Conservation (phyloP, 495 filamentous ascomycete genomes). For the Penicilliopsis zonata region DNA sequence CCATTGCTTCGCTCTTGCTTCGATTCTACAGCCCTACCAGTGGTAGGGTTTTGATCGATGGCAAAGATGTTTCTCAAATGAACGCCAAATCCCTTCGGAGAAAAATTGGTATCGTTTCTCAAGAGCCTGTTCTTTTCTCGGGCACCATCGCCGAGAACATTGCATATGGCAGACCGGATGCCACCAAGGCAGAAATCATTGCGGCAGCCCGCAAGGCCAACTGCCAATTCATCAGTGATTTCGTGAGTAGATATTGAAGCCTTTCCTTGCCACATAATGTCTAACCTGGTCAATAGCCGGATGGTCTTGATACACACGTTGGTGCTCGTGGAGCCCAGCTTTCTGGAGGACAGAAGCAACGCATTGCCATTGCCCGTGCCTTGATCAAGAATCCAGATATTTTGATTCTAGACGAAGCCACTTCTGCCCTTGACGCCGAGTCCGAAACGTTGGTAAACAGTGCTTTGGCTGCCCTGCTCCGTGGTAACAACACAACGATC, state of each 20-base stretch:
- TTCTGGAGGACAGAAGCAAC: constrained; percentile 93
- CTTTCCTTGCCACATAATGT: neutral
- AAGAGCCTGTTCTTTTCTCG: constrained; percentile 93
- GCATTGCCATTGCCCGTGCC: constrained; percentile 91
- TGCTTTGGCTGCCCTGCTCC: constrained; percentile 67
- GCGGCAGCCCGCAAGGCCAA: constrained; percentile 88
- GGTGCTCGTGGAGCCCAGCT: constrained; percentile 88
- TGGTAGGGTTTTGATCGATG: constrained; percentile 75
- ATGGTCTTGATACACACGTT: constrained; percentile 88
- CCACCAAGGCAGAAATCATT: constrained; percentile 69
- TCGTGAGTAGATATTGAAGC: constrained; percentile 36
- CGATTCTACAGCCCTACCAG: constrained; percentile 78
- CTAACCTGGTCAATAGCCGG: constrained; percentile 40
- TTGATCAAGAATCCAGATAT: constrained; percentile 95
- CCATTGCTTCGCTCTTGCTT: constrained; percentile 76
- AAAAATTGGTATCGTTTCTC: constrained; percentile 87
- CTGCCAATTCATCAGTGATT: constrained; percentile 91
- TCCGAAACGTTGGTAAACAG: constrained; percentile 91
- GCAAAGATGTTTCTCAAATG: constrained; percentile 70
- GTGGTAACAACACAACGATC: constrained; percentile 86
- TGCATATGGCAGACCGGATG: constrained; percentile 75
- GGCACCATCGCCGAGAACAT: constrained; percentile 96
- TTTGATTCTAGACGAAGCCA: constrained; percentile 89
- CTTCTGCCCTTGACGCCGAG: constrained; percentile 91
- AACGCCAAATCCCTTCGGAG: constrained; percentile 91